Evolutionary conservation across 345 rosid species (phyloP).

Genomic region (Erysimum cheiranthoides): DNA sequence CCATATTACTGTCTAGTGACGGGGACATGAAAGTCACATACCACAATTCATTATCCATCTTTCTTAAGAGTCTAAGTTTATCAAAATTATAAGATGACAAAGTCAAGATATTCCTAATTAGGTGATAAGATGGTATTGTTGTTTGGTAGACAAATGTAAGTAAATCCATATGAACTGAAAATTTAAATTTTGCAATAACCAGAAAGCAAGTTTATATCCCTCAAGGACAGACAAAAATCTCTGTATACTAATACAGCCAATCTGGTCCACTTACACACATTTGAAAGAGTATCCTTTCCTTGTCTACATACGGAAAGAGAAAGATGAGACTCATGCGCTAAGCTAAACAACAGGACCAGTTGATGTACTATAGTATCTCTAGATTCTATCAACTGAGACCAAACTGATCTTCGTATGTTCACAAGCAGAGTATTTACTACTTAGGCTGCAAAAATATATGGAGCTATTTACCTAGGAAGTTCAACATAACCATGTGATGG

Average conservation of each 20-base stretch:
- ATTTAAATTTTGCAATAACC: not conserved
- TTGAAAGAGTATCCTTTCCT: not conserved
- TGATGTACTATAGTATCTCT: conserved; percentile 7
- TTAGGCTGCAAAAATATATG: not conserved
- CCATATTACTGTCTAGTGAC: not conserved
- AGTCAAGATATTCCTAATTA: not conserved
- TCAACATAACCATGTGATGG: not conserved
- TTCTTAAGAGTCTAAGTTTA: not conserved
- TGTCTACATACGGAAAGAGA: conserved; percentile 2
- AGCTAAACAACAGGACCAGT: not conserved
- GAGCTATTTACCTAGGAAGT: conserved; percentile 2
- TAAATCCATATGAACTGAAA: not conserved
- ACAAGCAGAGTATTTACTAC: not conserved
- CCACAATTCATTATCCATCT: not conserved
- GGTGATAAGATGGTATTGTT: too few relatives aligned
- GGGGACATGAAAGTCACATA: not conserved
- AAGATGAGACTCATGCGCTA: not conserved
- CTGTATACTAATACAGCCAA: not conserved
- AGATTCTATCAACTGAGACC: not conserved
- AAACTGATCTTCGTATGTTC: not conserved
- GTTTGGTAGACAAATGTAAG: too few relatives aligned
- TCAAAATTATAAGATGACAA: not conserved
- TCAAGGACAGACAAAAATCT: not conserved
- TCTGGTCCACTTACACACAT: not conserved
- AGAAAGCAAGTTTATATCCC: not conserved